Evolutionary conservation across 1,284 basidiomycete species (phyloP), one percentile per base, ranked within the genome.

Genomic region (Macrocystidia cucumis): DNA sequence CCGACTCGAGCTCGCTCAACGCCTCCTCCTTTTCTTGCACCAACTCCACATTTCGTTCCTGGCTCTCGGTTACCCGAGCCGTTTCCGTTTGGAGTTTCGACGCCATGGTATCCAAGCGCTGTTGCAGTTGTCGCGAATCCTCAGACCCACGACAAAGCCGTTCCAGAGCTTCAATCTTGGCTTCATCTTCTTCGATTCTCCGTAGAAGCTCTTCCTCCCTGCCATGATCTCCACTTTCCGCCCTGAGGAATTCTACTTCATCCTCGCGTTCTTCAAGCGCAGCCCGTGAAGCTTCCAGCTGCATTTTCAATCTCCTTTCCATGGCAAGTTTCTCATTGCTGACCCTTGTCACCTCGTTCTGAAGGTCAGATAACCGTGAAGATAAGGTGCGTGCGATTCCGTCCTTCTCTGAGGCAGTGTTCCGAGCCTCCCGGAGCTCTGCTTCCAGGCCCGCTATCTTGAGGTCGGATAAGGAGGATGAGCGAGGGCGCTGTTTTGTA

Each of bases 101-200:
- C 45, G 72, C 67, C 4, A 66, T 44, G 16, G 50, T 58, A 34
- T 58, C 55, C 21, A 73, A 39, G 27, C 52, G 59, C 2, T 60
- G 51, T 44, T 69, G 65, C 41, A 63, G 44, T n/a, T 47, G 43
- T 35, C 54, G 54, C 14, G 55, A 37, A 32, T 60, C 49, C 19
- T 64, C 54, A 20, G 56, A 49, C 21, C 64, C 62, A 20, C 56
- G 46, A 5, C 69, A 46, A 46, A 70, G 51, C 32, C 50, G 53
- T 47, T 78, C 70, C 34, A 81, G 47, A 2, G 72, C 63, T 4
- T 52, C 48, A 19, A 79, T 75, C 53, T 72, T 78, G 1, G 69
- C 72, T 28, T 73, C 72, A 39, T 82, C 79, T 48, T 78, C 76
- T 29, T 82, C 79, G 22, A 82, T 74, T 42, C 78, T 62, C 46